Conservation (phyloP, 371 early-diverging fungal species). For the Actinomortierella ambigua region DNA sequence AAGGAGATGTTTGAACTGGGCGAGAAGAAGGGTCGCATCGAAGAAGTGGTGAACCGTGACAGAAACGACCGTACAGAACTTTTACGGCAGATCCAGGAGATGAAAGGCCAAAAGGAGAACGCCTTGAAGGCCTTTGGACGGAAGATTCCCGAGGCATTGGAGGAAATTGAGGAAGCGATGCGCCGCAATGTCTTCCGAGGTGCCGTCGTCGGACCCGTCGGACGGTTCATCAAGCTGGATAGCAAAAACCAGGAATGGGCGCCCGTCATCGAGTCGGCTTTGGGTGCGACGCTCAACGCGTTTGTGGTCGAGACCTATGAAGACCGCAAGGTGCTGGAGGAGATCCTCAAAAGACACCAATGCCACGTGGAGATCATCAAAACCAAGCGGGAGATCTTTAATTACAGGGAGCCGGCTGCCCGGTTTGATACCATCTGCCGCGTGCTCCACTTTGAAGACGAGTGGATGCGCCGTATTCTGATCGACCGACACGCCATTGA, state of each 20-base stretch:
- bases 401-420: conserved; percentile 74
- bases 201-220: conserved; percentile 88
- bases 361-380: conserved; percentile 64
- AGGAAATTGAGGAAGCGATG: conserved; percentile 58
- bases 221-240: conserved; percentile 70
- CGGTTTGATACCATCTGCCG: conserved; percentile 71
- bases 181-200: conserved; percentile 54
- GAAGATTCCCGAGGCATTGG: conserved; percentile 69
- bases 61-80: conserved; percentile 10
- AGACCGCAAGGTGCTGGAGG: conserved; percentile 61
- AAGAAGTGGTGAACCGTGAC: neutral
- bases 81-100: conserved; percentile 33
- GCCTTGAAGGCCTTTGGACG: conserved; percentile 75
- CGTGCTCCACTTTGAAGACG: conserved; percentile 70
- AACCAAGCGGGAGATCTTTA: conserved; percentile 67
- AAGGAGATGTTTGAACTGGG: conserved; percentile 16
- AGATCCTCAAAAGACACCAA: conserved; percentile 54
- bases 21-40: conserved; percentile 2
- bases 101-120: conserved; percentile 65
- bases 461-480: conserved; percentile 78
- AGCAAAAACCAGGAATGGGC: conserved; percentile 59
- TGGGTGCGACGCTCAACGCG: conserved; percentile 70
- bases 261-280: conserved; percentile 69
- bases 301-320: conserved; percentile 79
- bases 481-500: conserved; percentile 80